Base-by-base conservation (phyloP, 495 filamentous ascomycete genomes). In the Pseudevernia furfuracea region DNA sequence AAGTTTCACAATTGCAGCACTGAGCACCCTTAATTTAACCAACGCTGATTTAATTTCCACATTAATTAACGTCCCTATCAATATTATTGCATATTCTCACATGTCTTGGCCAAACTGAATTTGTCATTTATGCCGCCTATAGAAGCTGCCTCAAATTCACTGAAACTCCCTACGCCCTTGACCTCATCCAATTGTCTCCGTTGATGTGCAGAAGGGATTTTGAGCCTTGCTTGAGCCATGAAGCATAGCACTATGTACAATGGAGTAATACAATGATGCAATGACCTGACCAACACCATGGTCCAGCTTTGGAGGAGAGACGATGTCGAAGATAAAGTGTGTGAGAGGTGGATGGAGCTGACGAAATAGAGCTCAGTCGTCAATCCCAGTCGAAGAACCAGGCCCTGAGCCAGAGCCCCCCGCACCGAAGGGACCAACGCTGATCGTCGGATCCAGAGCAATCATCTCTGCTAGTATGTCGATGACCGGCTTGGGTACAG, bases 391-490 rank as follows among this genome's bases (percentile, higher is more conserved):
- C 41, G 62, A 39, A 19, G 60, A 62, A 39, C 46, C 46, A 30
- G 60, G 60, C 11, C 60, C 60, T 38, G 64, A 61, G 17, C 60
- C 60, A 34, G 64, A 61, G 11, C 34, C 62, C 46, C 58, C 56
- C 9, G 3, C 49, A 17, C 63, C 65, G 38, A 64, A 63, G 28
- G 53, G 56, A 41, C 69, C 67, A 30, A 66, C 49, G 17, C 48
- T 60, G 53, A 69, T 67, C 1, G 46, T 57, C 21, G 65, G 79
- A 76, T 98, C 94, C 71, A 89, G 83, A 43, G 94, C 95, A 72
- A 97, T 93, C 92, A 98, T 97, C 77, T 96, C 91, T 48, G 94
- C 95, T 53, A 98, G 86, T 61, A 97, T 84, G 73, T 97, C 94
- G 58, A 98, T 83, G 44, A 97, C 87, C 61, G 92, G 92, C 85